A percentile compares a stretch with the other conserved stretches of the same genome.
phyloP scores from a whole-genome alignment of 371 early-diverging fungal species.

The Ordospora colligata region DNA sequence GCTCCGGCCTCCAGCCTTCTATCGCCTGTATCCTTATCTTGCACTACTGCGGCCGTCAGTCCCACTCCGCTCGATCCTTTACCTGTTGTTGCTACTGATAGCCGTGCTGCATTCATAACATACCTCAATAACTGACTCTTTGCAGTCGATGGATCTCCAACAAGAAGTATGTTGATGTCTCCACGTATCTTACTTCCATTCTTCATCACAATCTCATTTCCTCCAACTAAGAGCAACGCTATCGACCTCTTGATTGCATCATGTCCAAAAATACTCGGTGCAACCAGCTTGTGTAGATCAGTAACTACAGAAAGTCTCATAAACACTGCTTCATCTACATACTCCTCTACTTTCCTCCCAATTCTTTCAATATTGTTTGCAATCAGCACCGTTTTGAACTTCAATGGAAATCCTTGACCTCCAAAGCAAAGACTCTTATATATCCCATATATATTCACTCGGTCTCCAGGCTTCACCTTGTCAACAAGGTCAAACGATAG shows the following conservation, averaged over 20 bases:
- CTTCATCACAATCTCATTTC: slow-evolving; percentile 78
- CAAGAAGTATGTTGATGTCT: slow-evolving; percentile 85
- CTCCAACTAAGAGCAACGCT: slow-evolving; percentile 79
- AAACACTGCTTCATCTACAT: slow-evolving; percentile 66
- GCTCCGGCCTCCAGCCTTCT: slow-evolving; percentile 92
- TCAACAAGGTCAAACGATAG: slow-evolving; percentile 92
- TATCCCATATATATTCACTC: slow-evolving; percentile 83
- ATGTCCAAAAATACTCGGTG: slow-evolving; percentile 92
- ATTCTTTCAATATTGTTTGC: slow-evolving; percentile 76
- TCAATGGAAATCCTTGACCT: slow-evolving; percentile 32
- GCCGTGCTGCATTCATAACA: slow-evolving; percentile 74
- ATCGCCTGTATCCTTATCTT: slow-evolving; percentile 74
- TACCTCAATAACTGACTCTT: slow-evolving; percentile 80
- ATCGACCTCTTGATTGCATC: slow-evolving; percentile 87
- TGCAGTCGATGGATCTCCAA: slow-evolving; percentile 91
- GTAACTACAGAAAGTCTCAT: slow-evolving; percentile 66
- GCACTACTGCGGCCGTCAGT: slow-evolving; percentile 82
- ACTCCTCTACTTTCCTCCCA: slow-evolving; percentile 40
- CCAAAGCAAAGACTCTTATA: slow-evolving; percentile 73
- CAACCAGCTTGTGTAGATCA: slow-evolving; percentile 74
- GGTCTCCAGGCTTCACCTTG: slow-evolving; percentile 89
- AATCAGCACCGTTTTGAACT: slow-evolving; percentile 71
- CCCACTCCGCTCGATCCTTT: slow-evolving; percentile 91
- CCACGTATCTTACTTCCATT: slow-evolving; percentile 89
- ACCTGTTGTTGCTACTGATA: slow-evolving; percentile 84